Evolutionary conservation across 2,329 filamentous ascomycete genomes (phyloP).

Genomic region (Fusarium buxicola): DNA sequence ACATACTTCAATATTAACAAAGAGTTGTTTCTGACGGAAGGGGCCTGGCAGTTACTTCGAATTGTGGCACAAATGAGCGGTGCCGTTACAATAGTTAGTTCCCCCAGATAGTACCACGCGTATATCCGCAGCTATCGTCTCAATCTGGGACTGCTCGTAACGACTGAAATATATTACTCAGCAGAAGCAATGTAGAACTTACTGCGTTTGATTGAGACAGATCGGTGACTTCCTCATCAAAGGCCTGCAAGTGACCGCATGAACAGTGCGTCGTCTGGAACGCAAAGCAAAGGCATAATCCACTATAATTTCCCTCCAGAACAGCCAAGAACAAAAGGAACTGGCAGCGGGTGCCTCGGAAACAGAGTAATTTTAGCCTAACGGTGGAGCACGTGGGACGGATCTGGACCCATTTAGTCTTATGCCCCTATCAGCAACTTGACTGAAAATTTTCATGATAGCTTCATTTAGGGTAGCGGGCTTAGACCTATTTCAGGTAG

Average conservation of each 20-base stretch:
- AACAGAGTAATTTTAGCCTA: constrained; percentile 17
- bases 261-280: not conserved
- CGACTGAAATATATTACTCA: too few species aligned
- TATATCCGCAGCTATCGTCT: too few species aligned
- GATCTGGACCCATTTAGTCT: not conserved
- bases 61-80: too few species aligned
- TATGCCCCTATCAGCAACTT: constrained; percentile 22
- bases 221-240: not conserved
- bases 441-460: constrained; percentile 40
- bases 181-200: too few species aligned
- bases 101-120: too few species aligned
- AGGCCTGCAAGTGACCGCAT: not conserved
- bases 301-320: not conserved
- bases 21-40: too few species aligned
- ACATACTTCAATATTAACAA: too few species aligned
- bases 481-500: constrained; percentile 36
- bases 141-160: too few species aligned
- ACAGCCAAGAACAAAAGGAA: not conserved
- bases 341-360: not conserved
- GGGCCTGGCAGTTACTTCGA: too few species aligned
- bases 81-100: too few species aligned
- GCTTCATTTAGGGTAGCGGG: constrained; percentile 32
- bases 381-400: constrained; percentile 39
- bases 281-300: not conserved
- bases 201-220: too few species aligned